Conservation (phyloP, 108 stramenopile species). For the Nannochloropsis oceanica region DNA sequence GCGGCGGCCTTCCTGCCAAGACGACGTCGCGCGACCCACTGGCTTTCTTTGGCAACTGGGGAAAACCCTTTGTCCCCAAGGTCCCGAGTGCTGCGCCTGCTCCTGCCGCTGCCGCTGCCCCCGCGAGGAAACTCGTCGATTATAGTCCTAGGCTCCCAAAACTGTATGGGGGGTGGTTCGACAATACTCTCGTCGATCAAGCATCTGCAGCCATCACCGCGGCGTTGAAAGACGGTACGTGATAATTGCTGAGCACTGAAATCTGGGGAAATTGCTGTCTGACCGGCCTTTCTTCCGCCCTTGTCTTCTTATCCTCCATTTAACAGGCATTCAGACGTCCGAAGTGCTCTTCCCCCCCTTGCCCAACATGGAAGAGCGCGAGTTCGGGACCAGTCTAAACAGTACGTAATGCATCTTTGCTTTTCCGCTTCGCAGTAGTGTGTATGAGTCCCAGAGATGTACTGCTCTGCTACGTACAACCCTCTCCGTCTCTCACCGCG, state of each 20-base stretch:
- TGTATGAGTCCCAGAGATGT: no score
- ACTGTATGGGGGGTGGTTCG: not conserved
- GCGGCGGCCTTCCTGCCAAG: no score
- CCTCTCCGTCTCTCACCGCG: no score
- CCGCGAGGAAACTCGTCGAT: not conserved
- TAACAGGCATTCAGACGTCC: not conserved
- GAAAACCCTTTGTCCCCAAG: not conserved
- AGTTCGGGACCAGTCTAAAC: not conserved
- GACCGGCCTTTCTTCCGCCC: not conserved
- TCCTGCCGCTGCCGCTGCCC: not conserved
- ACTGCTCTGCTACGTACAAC: no score
- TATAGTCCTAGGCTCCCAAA: not conserved
- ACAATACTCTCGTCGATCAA: not conserved
- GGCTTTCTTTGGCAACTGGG: not conserved
- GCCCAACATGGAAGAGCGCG: not conserved
- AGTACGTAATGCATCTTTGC: not conserved
- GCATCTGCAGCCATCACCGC: not conserved
- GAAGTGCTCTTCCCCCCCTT: not conserved
- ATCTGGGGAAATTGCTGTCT: not conserved
- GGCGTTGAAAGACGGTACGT: not conserved
- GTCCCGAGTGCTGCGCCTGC: not conserved
- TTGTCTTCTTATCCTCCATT: not conserved
- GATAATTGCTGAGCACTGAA: not conserved
- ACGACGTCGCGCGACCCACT: not conserved
- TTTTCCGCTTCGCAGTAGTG: not conserved